Base-by-base conservation (phyloP, 2,329 filamentous ascomycete species). In the Alternaria sp. region DNA sequence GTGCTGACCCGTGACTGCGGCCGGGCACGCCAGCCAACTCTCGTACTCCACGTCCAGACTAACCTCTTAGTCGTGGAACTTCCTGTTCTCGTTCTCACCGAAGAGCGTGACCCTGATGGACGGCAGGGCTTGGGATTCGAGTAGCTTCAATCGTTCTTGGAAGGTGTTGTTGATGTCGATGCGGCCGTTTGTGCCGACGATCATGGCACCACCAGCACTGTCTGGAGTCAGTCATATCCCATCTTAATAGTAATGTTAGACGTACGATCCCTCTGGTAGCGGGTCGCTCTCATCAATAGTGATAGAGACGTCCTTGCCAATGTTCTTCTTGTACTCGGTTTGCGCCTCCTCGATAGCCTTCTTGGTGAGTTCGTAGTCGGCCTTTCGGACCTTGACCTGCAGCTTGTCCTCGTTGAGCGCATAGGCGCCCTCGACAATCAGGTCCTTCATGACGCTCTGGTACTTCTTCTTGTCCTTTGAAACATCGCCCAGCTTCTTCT, bases 151-250 rank as follows among this genome's bases (percentile, higher is more conserved):
- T 71, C 96, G 90, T 79, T 97, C 92, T 80, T 98, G 96, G 72
- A 98, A 92, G 59, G 96, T 98, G 86, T 99, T 98, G 88, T 97
- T 94, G 82, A 99, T 95, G 76, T 97, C 94, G 79, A 99, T 98
- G 87, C 95, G 97, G 79, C 96, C 96, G 69, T 86, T 87, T 71
- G 92, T 90, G 69, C 94, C 93, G 59, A 97, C 83, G 69, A 99
- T 89, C 62, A 88, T 80, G 61, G 97, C 86, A 74, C 96, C 96
- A 64, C 96, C 96, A 64, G 94, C 87, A 75, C 96, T 98, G 71
- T 55, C 28, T 21, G 6, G 8, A 51, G 57, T 77, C 60, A 72
- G 68, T 33, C 21, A 12, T 20, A 1, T 26, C 3, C 21, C 15
- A 4, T 4, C 15, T 1, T 6, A 5, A 12, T 15, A 10, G 3